Percentiles rank a stretch among this genome's conserved stretches.
These are phyloP conservation scores for Paracorniculantispora psalliotae DNA, from an alignment of 2,329 filamentous ascomycete species.

Conservation along the genomic window DNA sequence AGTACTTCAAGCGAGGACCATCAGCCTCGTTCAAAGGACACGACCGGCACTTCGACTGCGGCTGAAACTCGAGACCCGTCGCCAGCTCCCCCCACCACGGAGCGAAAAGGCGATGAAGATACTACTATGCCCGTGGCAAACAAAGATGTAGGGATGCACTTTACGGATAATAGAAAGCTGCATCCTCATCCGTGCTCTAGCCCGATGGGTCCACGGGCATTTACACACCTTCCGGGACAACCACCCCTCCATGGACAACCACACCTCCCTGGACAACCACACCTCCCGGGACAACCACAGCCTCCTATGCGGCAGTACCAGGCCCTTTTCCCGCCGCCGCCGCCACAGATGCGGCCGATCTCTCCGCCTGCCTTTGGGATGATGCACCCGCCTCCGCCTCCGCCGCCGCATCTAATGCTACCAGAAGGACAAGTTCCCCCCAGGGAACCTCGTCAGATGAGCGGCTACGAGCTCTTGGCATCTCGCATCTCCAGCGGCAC, in stretches of 20 bases:
- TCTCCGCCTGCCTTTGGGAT: slow-evolving; percentile 5
- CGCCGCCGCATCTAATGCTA: neutral
- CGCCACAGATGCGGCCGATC: neutral
- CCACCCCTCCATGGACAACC: no score
- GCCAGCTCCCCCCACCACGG: neutral
- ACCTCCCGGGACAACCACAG: no score
- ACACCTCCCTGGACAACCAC: neutral
- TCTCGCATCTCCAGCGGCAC: slow-evolving; percentile 39
- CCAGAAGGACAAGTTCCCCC: neutral
- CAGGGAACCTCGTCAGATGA: slow-evolving; percentile 39
- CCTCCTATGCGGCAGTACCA: neutral
- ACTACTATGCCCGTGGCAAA: neutral
- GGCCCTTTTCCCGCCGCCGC: neutral
- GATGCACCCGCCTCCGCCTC: neutral
- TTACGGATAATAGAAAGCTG: neutral
- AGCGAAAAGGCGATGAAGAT: neutral
- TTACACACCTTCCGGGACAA: neutral
- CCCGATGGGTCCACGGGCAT: neutral
- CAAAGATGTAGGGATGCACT: neutral
- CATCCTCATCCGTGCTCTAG: neutral
- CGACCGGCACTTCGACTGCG: neutral
- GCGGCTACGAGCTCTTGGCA: slow-evolving; percentile 61
- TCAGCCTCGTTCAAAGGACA: neutral
- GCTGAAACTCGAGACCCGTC: neutral
- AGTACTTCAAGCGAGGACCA: neutral